Conservation (phyloP, 2,329 filamentous ascomycete species). For the Alternaria gaisen region DNA sequence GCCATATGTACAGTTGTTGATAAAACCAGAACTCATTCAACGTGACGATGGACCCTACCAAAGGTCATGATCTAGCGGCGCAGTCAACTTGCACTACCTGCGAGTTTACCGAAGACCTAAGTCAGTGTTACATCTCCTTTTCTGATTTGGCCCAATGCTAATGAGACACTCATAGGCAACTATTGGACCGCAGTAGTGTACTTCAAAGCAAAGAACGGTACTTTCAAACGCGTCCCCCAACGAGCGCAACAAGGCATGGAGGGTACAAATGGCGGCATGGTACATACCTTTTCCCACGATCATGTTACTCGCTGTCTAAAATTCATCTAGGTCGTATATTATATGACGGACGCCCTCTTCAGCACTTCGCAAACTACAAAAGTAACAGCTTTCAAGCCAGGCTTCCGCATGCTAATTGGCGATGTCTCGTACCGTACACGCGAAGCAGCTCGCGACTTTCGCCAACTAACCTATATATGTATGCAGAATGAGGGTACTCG, state of each 20-base stretch:
- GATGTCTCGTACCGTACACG: conserved; percentile 41
- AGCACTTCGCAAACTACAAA: conserved; percentile 43
- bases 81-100: conserved; percentile 55
- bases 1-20: not conserved
- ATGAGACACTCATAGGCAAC: conserved; percentile 31
- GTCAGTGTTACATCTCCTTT: not conserved
- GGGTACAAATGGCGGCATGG: conserved; percentile 52
- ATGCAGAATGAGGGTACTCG: conserved; percentile 41
- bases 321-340: conserved; percentile 54
- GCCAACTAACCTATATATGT: conserved; percentile 40
- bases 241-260: conserved; percentile 55
- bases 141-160: not conserved
- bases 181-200: conserved; percentile 47
- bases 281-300: conserved; percentile 2
- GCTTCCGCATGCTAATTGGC: conserved; percentile 59
- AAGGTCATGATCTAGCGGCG: conserved; percentile 38
- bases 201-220: conserved; percentile 39
- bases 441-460: conserved; percentile 34
- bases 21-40: conserved; percentile 55
- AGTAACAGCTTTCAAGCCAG: conserved; percentile 54
- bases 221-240: conserved; percentile 56
- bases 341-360: conserved; percentile 53
- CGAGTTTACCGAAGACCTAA: conserved; percentile 53
- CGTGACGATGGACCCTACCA: conserved; percentile 51
- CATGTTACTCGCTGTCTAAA: not conserved